Evolutionary conservation across 306 rosid genomes (phyloP).

Genomic region (Dryas octopetala): DNA sequence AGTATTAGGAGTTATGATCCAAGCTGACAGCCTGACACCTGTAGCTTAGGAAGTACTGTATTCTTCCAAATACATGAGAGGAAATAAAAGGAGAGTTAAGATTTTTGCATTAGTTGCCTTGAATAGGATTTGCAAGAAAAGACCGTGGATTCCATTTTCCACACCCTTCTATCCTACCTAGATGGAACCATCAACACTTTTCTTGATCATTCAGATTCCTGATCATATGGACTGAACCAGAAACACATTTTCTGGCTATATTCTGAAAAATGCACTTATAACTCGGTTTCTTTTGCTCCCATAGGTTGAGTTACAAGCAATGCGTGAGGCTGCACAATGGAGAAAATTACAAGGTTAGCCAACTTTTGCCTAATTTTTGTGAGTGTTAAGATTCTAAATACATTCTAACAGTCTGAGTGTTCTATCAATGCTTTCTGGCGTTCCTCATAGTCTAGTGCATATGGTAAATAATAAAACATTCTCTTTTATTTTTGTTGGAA

Average conservation of each 20-base stretch:
- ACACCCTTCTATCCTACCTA: not conserved
- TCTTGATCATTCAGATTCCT: too few species aligned
- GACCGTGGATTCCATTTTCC: not conserved
- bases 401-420: too few species aligned
- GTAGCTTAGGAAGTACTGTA: not conserved
- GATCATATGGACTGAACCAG: too few species aligned
- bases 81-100: not conserved
- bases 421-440: too few species aligned
- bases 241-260: slow-evolving; percentile 2
- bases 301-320: slow-evolving; percentile 72
- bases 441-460: too few species aligned
- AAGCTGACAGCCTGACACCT: not conserved
- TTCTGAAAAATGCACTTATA: not conserved
- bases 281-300: slow-evolving; percentile 21
- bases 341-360: slow-evolving; percentile 81
- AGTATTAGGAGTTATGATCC: not conserved
- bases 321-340: slow-evolving; percentile 95
- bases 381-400: too few species aligned
- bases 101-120: not conserved
- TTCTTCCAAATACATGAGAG: not conserved
- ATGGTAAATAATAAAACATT: too few species aligned
- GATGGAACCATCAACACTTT: too few species aligned
- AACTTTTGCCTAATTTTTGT: not conserved
- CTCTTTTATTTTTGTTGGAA: too few species aligned
- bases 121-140: not conserved